Evolutionary conservation across 805 yeast species (phyloP).

Genomic region (Teunomyces kruisii): DNA sequence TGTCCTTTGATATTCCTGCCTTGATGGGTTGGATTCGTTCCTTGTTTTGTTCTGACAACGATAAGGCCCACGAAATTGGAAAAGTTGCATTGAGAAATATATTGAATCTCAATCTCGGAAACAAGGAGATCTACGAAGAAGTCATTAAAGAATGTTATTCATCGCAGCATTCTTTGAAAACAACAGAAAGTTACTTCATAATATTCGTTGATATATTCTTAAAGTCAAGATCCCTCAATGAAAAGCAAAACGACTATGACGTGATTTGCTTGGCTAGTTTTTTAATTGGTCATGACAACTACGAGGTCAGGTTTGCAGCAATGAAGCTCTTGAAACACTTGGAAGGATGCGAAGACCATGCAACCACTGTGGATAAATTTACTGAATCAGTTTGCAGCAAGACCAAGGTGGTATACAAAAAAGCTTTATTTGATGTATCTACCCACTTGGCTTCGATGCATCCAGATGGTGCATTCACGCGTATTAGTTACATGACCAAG

Average conservation of each 20-base stretch:
- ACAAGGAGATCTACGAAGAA: conserved; percentile 52
- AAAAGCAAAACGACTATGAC: conserved; percentile 49
- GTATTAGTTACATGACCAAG: conserved; percentile 73
- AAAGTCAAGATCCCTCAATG: conserved; percentile 46
- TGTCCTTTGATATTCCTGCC: conserved; percentile 70
- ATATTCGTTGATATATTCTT: conserved; percentile 67
- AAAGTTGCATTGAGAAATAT: conserved; percentile 69
- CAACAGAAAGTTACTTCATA: conserved; percentile 68
- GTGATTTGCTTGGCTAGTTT: conserved; percentile 73
- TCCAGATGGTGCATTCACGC: conserved; percentile 56
- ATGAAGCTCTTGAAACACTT: conserved; percentile 65
- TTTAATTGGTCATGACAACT: conserved; percentile 73
- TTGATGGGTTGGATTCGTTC: conserved; percentile 81
- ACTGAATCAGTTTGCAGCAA: conserved; percentile 71
- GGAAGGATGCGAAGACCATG: conserved; percentile 49
- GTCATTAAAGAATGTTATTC: conserved; percentile 73
- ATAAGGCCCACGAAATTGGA: conserved; percentile 61
- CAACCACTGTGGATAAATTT: conserved; percentile 51
- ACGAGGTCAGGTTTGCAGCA: conserved; percentile 69
- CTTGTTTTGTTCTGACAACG: conserved; percentile 59
- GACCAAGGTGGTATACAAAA: conserved; percentile 81
- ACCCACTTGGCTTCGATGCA: conserved; percentile 58
- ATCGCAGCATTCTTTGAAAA: conserved; percentile 47
- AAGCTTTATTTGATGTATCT: conserved; percentile 79
- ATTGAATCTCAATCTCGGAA: conserved; percentile 56